Evolutionary conservation across 768 basidiomycete genomes (phyloP).

Genomic region (Pleurotus pulmonarius): DNA sequence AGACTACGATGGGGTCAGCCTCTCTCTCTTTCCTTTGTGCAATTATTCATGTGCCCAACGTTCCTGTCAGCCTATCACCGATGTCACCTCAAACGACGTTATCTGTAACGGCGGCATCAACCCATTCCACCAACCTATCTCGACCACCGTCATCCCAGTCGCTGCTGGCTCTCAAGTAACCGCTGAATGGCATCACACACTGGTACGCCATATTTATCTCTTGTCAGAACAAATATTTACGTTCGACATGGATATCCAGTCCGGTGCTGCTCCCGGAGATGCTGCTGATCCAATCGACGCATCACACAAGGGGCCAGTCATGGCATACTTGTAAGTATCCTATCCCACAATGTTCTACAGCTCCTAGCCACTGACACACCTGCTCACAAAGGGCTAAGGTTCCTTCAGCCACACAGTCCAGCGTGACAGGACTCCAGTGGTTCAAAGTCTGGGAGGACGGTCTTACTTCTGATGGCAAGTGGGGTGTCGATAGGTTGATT

Average conservation of each 20-base stretch:
- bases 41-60: background rate
- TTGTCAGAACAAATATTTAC: background rate
- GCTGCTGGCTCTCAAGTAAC: constrained; percentile 53
- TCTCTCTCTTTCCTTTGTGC: background rate
- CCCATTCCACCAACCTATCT: constrained; percentile 46
- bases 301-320: constrained; percentile 33
- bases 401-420: constrained; percentile 38
- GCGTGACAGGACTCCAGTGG: constrained; percentile 47
- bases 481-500: constrained; percentile 46
- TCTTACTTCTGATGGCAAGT: constrained; percentile 26
- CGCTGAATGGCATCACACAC: constrained; percentile 49
- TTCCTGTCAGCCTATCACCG: constrained; percentile 44
- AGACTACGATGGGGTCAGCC: constrained; percentile 42
- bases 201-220: constrained; percentile 13
- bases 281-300: constrained; percentile 25
- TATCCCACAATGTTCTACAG: background rate
- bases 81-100: constrained; percentile 51
- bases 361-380: background rate
- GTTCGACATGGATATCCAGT: background rate
- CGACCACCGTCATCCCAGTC: constrained; percentile 40
- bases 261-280: constrained; percentile 36
- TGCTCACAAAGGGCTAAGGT: constrained; percentile 35
- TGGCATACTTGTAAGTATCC: constrained; percentile 25
- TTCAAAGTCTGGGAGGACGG: constrained; percentile 54
- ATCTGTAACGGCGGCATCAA: constrained; percentile 63